Evolutionary conservation across 1,139 yeast species (phyloP), one percentile per base, ranked within the genome.

Genomic region (Yamadazyma sp.): DNA sequence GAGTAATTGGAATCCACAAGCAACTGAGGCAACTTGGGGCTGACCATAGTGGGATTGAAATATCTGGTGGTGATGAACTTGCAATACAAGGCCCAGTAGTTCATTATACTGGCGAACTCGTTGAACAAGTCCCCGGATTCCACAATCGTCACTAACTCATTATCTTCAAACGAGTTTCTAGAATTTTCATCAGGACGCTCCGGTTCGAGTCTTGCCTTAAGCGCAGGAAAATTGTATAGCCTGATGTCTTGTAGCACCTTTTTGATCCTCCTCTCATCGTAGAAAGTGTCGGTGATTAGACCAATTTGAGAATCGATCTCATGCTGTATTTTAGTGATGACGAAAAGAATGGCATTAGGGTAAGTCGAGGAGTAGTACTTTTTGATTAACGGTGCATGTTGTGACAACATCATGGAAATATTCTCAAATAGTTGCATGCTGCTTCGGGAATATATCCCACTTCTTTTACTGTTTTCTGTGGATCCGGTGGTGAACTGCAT

Each of bases 261-360:
- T 27, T 73, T 79, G 9, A 88, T 56, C 29, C 84, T 70, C 45
- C 87, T 74, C 34, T 78, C 73, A 48, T 87, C 96, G 67, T 82
- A 80, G 55, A 88, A 88, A 0, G 95, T 87, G 57, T 92, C 97
- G 40, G 87, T 71, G 9, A 92, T 85, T 34, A 92, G 67, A 0
- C 95, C 95, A 17, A 94, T 85, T 54, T 92, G 98, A 11, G 90
- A 73, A 54, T 92, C 98, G 15, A 95, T 84, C 55, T 92, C 98
- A 41, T 77, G 70, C 59, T 92, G 96, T 25, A 92, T 82, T 40
- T 77, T 78, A 20, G 74, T 79, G 47, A 90, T 73, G 4, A 90
- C 90, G 34, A 71, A 72, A 3, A 73, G 64, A 69, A 90, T 80
- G 20, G 87, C 82, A 14, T 72, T 62, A 1, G 71, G 68, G 37